phyloP scores from a whole-genome alignment of 306 rosid genomes.

The Begonia loranthoides region DNA sequence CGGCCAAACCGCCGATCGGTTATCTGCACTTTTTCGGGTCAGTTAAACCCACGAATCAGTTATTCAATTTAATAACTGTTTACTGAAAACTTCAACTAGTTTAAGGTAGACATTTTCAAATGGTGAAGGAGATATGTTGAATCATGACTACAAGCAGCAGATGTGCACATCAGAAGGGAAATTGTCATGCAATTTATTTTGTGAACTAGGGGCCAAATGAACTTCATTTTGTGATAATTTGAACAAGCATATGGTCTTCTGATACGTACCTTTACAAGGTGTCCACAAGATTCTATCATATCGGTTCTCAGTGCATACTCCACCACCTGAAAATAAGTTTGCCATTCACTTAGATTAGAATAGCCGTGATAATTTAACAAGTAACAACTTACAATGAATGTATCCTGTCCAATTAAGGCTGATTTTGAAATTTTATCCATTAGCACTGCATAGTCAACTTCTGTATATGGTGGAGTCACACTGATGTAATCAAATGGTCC shows the following conservation, averaged over 20 bases:
- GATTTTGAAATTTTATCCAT: conserved; percentile 75
- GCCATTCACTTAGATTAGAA: neutral
- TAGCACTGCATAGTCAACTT: conserved; percentile 67
- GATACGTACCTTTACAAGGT: conserved; percentile 72
- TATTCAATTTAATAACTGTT: neutral
- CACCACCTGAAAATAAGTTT: conserved; percentile 43
- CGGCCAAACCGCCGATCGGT: conserved; percentile 80
- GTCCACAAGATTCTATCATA: conserved; percentile 73
- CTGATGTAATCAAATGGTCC: conserved; percentile 80
- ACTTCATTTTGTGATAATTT: neutral
- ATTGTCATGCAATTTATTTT: neutral
- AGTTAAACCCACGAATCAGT: conserved; percentile 4
- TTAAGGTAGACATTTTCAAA: neutral
- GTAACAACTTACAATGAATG: conserved; percentile 53
- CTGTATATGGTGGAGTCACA: conserved; percentile 84
- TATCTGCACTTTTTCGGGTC: conserved; percentile 39
- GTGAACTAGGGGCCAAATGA: neutral
- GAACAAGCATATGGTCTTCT: neutral
- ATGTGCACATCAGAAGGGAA: neutral
- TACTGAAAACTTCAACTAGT: neutral
- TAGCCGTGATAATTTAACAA: conserved; percentile 7
- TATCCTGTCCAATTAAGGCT: conserved; percentile 53
- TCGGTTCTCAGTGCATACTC: conserved; percentile 78
- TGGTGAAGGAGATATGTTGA: neutral
- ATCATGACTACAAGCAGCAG: too few species aligned